These are phyloP conservation scores for Lupinus albus DNA, from an alignment of 306 rosid genomes.

Conservation along the genomic window DNA sequence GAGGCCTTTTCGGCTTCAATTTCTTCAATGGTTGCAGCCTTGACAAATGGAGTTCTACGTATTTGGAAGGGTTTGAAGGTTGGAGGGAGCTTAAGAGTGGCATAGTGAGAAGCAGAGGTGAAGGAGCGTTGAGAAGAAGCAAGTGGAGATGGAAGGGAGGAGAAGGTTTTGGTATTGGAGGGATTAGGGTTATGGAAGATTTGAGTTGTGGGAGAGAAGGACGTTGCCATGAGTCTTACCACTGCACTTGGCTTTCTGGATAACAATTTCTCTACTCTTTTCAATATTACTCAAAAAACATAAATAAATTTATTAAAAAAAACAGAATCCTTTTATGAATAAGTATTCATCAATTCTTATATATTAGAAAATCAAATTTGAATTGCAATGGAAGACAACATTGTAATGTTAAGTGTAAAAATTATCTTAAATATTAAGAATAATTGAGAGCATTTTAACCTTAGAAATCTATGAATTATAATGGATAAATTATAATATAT, in stretches of 20 bases:
- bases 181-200: constrained; percentile 56
- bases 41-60: constrained; percentile 57
- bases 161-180: constrained; percentile 45
- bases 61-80: constrained; percentile 23
- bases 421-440: too few relatives aligned
- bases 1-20: constrained; percentile 85
- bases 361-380: too few relatives aligned
- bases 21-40: constrained; percentile 93
- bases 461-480: too few relatives aligned
- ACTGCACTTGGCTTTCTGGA: constrained; percentile 41
- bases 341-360: too few relatives aligned
- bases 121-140: constrained; percentile 53
- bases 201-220: constrained; percentile 57
- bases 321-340: too few relatives aligned
- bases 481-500: too few relatives aligned
- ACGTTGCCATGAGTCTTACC: constrained; percentile 60
- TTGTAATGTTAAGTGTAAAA: too few relatives aligned
- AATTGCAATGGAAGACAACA: too few relatives aligned
- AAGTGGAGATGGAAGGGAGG: constrained; percentile 39
- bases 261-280: constrained; percentile 38
- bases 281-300: too few relatives aligned
- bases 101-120: constrained; percentile 61
- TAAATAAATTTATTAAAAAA: too few relatives aligned
- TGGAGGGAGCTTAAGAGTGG: constrained; percentile 43
- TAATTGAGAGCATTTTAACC: too few relatives aligned